Conservation (phyloP, 2,329 filamentous ascomycete species). For the Acrocalymma vagum region DNA sequence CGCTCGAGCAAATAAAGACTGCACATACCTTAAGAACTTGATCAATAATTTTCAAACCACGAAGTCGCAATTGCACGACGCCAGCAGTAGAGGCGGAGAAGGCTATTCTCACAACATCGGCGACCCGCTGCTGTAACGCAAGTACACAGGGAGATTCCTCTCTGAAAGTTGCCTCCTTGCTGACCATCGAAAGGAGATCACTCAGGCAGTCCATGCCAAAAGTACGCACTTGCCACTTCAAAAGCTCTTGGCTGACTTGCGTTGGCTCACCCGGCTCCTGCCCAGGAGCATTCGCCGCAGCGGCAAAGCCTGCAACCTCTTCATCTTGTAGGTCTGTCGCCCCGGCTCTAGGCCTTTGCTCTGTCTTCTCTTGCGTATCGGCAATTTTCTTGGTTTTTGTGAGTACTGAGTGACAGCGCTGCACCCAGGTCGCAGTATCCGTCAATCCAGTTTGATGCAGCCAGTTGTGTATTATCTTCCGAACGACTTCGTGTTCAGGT, state of each 20-base stretch:
- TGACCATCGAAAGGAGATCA: constrained; percentile 81
- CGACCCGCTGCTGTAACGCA: constrained; percentile 82
- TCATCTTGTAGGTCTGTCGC: constrained; percentile 90
- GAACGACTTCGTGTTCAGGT: constrained; percentile 80
- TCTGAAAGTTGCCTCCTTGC: constrained; percentile 79
- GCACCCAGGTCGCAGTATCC: constrained; percentile 86
- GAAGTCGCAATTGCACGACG: constrained; percentile 87
- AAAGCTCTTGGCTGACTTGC: constrained; percentile 75
- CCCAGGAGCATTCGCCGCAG: constrained; percentile 67
- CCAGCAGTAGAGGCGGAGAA: constrained; percentile 97
- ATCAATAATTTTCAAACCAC: constrained; percentile 92
- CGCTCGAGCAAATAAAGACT: background rate
- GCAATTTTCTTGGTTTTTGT: constrained; percentile 82
- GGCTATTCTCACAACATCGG: constrained; percentile 93
- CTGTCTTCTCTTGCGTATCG: constrained; percentile 60
- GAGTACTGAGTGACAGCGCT: constrained; percentile 85
- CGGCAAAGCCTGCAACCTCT: constrained; percentile 93
- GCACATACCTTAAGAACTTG: constrained; percentile 76
- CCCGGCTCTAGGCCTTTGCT: constrained; percentile 57
- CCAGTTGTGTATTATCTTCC: constrained; percentile 91
- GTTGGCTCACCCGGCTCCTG: constrained; percentile 50
- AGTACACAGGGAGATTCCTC: constrained; percentile 80
- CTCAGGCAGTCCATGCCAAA: constrained; percentile 91
- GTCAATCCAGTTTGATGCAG: constrained; percentile 85
- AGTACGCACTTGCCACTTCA: constrained; percentile 94